Percentiles rank a stretch among this genome's conserved stretches.
Conservation (phyloP, 306 rosid species). For the Castanea mollissima region DNA sequence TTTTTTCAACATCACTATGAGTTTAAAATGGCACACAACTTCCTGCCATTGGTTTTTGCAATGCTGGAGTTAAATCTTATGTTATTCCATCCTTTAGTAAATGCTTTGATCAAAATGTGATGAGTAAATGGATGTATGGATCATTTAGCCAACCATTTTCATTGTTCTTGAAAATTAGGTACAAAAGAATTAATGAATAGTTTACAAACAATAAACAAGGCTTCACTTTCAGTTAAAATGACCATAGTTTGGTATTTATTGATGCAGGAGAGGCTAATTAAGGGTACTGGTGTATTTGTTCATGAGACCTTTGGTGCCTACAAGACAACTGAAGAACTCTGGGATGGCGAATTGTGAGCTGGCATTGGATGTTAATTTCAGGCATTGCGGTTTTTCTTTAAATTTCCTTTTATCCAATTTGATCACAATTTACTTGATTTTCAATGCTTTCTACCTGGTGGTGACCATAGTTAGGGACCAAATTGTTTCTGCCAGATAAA, state of each 20-base stretch:
- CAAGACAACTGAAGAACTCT: background rate
- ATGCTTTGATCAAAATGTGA: background rate
- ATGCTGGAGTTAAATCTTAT: background rate
- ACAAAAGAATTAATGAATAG: too few relatives aligned
- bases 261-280: background rate
- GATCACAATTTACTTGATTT: background rate
- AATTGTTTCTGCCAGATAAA: background rate
- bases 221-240: too few relatives aligned
- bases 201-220: too few relatives aligned
- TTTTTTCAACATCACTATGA: too few relatives aligned
- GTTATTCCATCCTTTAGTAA: background rate
- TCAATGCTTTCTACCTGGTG: background rate
- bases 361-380: background rate
- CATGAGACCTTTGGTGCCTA: background rate
- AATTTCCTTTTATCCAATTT: background rate
- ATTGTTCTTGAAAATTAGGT: too few relatives aligned
- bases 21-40: background rate
- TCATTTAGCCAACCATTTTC: background rate
- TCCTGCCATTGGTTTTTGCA: background rate
- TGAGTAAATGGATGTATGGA: background rate
- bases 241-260: background rate
- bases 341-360: conserved; percentile 38
- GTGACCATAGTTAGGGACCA: background rate
- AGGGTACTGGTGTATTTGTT: background rate
- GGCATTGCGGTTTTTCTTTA: too few relatives aligned